A percentile compares a stretch with the other conserved stretches of the same genome.
Conservation (phyloP, 2,329 filamentous ascomycete species). For the Pseudogymnoascus sp. region DNA sequence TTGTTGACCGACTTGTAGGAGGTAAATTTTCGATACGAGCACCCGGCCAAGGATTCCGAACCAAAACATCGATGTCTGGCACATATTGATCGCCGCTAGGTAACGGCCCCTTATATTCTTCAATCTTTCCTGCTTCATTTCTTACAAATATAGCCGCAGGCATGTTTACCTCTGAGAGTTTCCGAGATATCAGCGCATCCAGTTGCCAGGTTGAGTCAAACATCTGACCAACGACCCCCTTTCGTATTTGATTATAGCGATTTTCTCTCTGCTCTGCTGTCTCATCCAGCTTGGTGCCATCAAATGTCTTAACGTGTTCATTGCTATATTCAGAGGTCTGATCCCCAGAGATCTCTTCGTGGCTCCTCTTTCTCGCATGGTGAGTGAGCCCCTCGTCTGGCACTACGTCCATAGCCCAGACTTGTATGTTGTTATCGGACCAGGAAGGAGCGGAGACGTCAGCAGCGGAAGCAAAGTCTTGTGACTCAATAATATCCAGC, state of each 20-base stretch:
- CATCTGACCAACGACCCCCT: constrained; percentile 64
- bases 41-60: constrained; percentile 73
- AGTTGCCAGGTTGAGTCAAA: constrained; percentile 69
- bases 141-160: constrained; percentile 66
- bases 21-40: constrained; percentile 60
- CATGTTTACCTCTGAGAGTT: constrained; percentile 57
- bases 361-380: constrained; percentile 37
- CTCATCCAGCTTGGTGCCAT: constrained; percentile 18
- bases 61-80: constrained; percentile 62
- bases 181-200: constrained; percentile 61
- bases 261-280: constrained; percentile 33
- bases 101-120: constrained; percentile 61
- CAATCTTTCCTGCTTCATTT: constrained; percentile 56
- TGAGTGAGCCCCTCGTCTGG: constrained; percentile 22
- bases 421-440: constrained; percentile 67
- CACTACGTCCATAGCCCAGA: constrained; percentile 71
- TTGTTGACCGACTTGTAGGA: constrained; percentile 53
- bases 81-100: constrained; percentile 43
- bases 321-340: not conserved
- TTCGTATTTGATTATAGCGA: constrained; percentile 43
- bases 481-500: constrained; percentile 63
- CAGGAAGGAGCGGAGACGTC: constrained; percentile 50
- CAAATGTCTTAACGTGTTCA: constrained; percentile 12
- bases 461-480: constrained; percentile 23
- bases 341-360: constrained; percentile 39